Conservation (phyloP, 176 grass and related monocot species). For the Cymbopogon citratus region DNA sequence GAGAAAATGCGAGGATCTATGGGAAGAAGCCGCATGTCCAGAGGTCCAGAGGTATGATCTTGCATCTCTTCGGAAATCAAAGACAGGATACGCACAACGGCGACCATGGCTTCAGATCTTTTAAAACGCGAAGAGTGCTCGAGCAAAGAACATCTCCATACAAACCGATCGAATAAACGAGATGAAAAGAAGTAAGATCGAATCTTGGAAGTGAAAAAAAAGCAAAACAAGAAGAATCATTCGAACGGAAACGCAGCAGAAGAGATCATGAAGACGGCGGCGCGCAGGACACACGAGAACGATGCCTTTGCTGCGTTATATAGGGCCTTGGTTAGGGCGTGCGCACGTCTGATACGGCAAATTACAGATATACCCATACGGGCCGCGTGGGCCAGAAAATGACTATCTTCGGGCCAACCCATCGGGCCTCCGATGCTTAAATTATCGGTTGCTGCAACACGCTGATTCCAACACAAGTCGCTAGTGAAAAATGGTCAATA, state of each 20-base stretch:
- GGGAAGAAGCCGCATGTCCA: constrained; percentile 33
- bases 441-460: background rate
- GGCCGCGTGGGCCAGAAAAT: background rate
- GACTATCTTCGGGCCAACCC: background rate
- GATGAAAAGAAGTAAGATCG: too few relatives aligned
- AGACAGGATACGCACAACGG: background rate
- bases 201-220: too few relatives aligned
- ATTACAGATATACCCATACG: constrained; percentile 6
- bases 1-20: constrained; percentile 43
- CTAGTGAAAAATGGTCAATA: background rate
- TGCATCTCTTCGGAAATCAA: constrained; percentile 10
- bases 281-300: too few relatives aligned
- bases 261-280: too few relatives aligned
- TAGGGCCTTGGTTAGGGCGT: constrained; percentile 17
- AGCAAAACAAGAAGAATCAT: background rate
- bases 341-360: background rate
- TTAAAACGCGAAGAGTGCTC: constrained; percentile 18
- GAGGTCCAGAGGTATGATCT: constrained; percentile 16
- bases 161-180: background rate
- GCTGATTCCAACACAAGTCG: background rate
- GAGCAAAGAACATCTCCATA: background rate
- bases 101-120: background rate
- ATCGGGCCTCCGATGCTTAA: too few relatives aligned
- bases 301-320: background rate
- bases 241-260: background rate